phyloP scores from a whole-genome alignment of 1,284 basidiomycete genomes.

The Ceraceosorus guamensis region DNA sequence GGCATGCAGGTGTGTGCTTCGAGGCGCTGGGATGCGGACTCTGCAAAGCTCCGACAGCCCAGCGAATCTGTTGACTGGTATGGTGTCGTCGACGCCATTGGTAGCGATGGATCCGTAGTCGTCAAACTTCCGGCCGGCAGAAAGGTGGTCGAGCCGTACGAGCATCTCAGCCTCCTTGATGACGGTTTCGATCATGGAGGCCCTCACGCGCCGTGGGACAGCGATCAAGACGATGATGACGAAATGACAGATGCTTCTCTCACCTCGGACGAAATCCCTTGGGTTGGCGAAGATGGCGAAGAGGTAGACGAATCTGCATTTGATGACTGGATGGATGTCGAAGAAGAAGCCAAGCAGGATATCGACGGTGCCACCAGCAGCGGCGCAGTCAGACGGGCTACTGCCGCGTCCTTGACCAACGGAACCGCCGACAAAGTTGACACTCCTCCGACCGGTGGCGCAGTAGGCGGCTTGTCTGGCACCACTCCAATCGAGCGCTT shows the following conservation, averaged over 20 bases:
- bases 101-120: constrained; percentile 48
- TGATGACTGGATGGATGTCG: constrained; percentile 25
- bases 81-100: constrained; percentile 50
- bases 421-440: too few species aligned
- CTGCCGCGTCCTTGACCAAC: too few species aligned
- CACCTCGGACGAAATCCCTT: constrained; percentile 17
- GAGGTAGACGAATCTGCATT: constrained; percentile 34
- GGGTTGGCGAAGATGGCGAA: constrained; percentile 31
- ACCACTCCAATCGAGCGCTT: constrained; percentile 24
- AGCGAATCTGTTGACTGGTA: constrained; percentile 49
- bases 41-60: too few species aligned
- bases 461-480: too few species aligned
- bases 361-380: constrained; percentile 12
- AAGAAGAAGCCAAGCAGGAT: constrained; percentile 1
- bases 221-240: constrained; percentile 19
- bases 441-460: too few species aligned
- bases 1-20: constrained; percentile 60
- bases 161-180: constrained; percentile 24
- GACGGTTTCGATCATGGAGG: constrained; percentile 17
- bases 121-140: constrained; percentile 47
- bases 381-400: not conserved
- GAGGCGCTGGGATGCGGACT: constrained; percentile 49
- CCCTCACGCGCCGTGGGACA: too few species aligned
- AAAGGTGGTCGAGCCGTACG: constrained; percentile 26
- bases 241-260: too few species aligned